Evolutionary conservation across 176 grass and related monocot genomes (phyloP), one percentile per base, ranked within the genome.

Genomic region (Thalia dealbata): DNA sequence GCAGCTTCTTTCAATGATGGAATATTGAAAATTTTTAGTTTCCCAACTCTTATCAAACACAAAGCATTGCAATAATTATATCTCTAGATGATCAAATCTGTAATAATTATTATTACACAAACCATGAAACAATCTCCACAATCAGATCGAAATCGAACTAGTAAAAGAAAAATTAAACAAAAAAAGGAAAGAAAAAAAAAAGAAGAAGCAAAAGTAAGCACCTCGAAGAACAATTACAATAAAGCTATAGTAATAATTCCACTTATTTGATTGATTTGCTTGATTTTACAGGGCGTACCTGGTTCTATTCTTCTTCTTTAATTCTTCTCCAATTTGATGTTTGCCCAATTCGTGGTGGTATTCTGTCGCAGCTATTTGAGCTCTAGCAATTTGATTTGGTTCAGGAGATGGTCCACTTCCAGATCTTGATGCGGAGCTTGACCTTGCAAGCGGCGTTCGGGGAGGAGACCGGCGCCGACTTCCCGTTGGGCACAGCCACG

Each of bases 371-470:
- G 32, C 30, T 43, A 11, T 10, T 19, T 6, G 32, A 10, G 30
- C 16, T 58, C 16, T 58, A 22, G 38, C 19, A 14, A 68, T 44
- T 21, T 12, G 58, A 24, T 10, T n/a, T 15, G 65, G 32, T 68
- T 13, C 38, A 68, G 19, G 65, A 91, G 85, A 99, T 88, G 75
- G 88, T 91, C 95, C 95, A 99, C 87, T 95, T 99, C 95, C 95
- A 95, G 95, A 95, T 99, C 90, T 95, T 99, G 79, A 99, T 70
- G 67, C 90, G 85, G 79, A 95, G 85, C 85, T 89, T 93, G 77
- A 99, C 95, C 64, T 89, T 72, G 75, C 95, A 99, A 1, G 24
- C 48, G 13, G 70, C 46, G 50, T 11, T 32, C 24, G 70, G 26
- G 9, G 70, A 19, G 48, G 70, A 69, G 51, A 55, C 64, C 0